Base-by-base conservation (phyloP, 1,284 basidiomycete genomes). In the Cryptococcus sp. region DNA sequence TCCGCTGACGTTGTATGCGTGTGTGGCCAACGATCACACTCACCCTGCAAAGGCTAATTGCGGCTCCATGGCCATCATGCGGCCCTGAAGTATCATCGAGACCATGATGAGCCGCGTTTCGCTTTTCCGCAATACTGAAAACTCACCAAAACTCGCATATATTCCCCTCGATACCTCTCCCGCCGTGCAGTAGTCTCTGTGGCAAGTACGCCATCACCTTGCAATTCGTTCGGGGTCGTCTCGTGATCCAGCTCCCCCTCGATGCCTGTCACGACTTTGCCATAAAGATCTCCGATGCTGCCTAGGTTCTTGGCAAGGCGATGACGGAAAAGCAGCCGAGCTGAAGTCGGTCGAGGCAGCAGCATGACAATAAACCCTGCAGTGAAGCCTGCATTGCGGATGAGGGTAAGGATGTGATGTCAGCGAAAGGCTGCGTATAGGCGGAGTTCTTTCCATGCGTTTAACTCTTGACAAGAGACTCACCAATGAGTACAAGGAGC, bases 401-500 rank as follows among this genome's bases (percentile, higher is more conserved):
- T 25, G 26, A 57, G 26, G 10, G 3, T 5, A 11, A n/a, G 17
- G 29, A 11, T 1, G 34, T 54, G 20, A 10, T 40, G 17, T 23
- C 29, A 41, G 26, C n/a, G 22, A 25, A 10, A 37, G 34, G n/a
- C n/a, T 17, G 23, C 19, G n/a, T 29, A 4, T 2, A 2, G 29
- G 13, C 29, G 29, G 8, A 34, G 29, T 2, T 10, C 8, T 2
- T 13, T 34, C 13, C 8, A 10, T 5, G 29, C 8, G 8, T 34
- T 7, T 34, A 7, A 34, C 13, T 7, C 29, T 34, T 13, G 29
- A 34, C 29, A 34, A 34, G 5, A 34, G n/a, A 54, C 64, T 47
- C 40, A 68, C 76, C 78, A 45, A 79, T 74, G 39, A 79, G 63
- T 25, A 79, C 77, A 1, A 79, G 70, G 0, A 79, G 56, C 2